A percentile compares a stretch with the other conserved stretches of the same genome.
Conservation (phyloP, 805 yeast species). For the Candida manassasensis region DNA sequence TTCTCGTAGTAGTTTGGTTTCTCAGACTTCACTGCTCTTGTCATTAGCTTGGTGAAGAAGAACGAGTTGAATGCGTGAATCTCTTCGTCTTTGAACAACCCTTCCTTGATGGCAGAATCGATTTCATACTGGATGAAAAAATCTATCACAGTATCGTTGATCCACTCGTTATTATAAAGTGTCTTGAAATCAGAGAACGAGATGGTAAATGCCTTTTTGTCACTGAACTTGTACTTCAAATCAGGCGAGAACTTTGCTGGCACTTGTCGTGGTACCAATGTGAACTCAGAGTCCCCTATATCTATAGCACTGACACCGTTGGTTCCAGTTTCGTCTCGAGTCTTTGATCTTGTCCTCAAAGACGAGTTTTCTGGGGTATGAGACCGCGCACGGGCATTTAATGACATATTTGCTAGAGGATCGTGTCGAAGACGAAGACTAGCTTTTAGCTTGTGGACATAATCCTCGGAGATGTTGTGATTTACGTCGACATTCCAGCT, state of each 20-base stretch:
- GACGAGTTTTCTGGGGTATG: neutral
- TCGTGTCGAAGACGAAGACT: neutral
- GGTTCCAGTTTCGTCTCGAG: slow-evolving; percentile 6
- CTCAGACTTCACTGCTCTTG: slow-evolving; percentile 17
- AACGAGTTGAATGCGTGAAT: slow-evolving; percentile 73
- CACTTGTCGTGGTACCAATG: slow-evolving; percentile 13
- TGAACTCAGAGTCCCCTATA: slow-evolving; percentile 1
- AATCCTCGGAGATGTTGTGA: slow-evolving; percentile 3
- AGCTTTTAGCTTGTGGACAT: neutral
- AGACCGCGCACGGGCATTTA: neutral
- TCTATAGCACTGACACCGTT: slow-evolving; percentile 4
- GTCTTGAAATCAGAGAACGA: slow-evolving; percentile 73
- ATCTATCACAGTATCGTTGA: slow-evolving; percentile 84
- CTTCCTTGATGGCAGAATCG: slow-evolving; percentile 26
- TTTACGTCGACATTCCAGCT: slow-evolving; percentile 6
- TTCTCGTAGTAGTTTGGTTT: slow-evolving; percentile 47
- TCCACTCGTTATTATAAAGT: slow-evolving; percentile 75
- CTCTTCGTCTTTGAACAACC: slow-evolving; percentile 27
- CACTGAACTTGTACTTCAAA: slow-evolving; percentile 48
- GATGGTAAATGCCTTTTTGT: slow-evolving; percentile 52
- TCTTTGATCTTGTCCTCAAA: slow-evolving; percentile 6
- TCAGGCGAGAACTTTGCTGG: slow-evolving; percentile 43
- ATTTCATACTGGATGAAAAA: slow-evolving; percentile 67
- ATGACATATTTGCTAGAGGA: neutral
- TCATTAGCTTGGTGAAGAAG: slow-evolving; percentile 64